Evolutionary conservation across 2,329 filamentous ascomycete genomes (phyloP), one percentile per base, ranked within the genome.

Genomic region (Chaetoscypha palmicola): DNA sequence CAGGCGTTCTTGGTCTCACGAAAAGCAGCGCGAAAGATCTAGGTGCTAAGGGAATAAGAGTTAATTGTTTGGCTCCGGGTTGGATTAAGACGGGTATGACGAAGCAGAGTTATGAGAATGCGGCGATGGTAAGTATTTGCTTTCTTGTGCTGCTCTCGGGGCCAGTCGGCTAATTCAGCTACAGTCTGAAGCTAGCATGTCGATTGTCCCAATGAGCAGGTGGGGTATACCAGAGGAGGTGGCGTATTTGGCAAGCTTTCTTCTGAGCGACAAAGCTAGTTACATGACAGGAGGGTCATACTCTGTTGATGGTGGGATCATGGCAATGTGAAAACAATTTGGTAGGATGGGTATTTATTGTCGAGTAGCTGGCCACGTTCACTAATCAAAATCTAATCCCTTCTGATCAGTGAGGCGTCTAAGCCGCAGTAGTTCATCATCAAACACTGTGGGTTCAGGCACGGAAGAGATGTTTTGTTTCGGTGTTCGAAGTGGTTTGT

Each of bases 1-100:
- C 20, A 47, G 63, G 55, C 11, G 60, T 67, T 7, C 53, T 65
- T 14, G 59, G 59, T 9, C 44, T 66, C 30, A 61, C 58, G 3
- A 58, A 50, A 37, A 46, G 53, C 8, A 61, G 58, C 9, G 62
- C 62, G 2, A 52, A 53, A 14, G 62, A 66, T 28, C 51, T 52
- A 24, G 56, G 38, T 5, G 8, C 19, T 2, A 23, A 54, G 9
- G 50, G 52, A 1, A 53, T 56, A 10, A 38, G 53, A 9, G 33
- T 55, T 14, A 58, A 58, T 30, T 53, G 48, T 41, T 36, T 58
- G 7, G 53, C 49, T 35, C 54, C 56, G 19, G 56, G 54, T 19
- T 58, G 51, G 48, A 54, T 54, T 11, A 30, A 38, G 7, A 56
- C 53, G 5, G 38, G n/a, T 4, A 50, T 54, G 38, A 49, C 32